Conservation (phyloP, 345 rosid genomes). For the Syzygium aqueum region DNA sequence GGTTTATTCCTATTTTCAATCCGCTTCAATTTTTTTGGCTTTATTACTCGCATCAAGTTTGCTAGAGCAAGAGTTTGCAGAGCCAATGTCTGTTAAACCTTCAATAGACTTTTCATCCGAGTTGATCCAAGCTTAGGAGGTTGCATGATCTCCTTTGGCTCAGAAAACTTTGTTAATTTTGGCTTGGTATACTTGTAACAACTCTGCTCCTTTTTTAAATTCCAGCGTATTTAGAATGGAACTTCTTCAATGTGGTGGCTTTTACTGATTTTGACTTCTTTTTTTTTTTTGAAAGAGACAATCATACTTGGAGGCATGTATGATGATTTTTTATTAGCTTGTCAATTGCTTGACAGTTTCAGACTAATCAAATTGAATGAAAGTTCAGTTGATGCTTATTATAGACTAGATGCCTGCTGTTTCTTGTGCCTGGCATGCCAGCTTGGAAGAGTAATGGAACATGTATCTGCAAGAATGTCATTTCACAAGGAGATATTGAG, state of each 20-base stretch:
- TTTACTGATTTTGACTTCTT: conserved; percentile 13
- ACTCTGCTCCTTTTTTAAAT: not conserved
- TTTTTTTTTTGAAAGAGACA: not conserved
- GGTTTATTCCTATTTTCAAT: not conserved
- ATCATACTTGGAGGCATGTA: not conserved
- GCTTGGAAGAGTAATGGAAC: not conserved
- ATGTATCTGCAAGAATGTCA: not conserved
- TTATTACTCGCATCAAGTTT: not conserved
- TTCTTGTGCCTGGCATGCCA: not conserved
- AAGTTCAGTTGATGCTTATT: not conserved
- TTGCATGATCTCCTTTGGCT: not conserved
- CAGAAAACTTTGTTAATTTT: conserved; percentile 11
- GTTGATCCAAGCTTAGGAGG: not conserved
- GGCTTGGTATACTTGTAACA: conserved; percentile 14
- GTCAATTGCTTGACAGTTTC: not conserved
- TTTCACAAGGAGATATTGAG: not conserved
- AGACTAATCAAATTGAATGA: not conserved
- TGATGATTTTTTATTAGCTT: not conserved
- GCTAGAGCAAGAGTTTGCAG: not conserved
- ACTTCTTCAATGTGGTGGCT: conserved; percentile 2
- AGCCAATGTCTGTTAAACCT: not conserved
- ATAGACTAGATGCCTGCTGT: not conserved
- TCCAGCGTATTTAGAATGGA: conserved; percentile 6
- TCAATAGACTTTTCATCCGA: not conserved
- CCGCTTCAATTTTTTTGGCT: not conserved